Evolutionary conservation across 148 eudicot species (phyloP).

Genomic region (Amaranthus cruentus): DNA sequence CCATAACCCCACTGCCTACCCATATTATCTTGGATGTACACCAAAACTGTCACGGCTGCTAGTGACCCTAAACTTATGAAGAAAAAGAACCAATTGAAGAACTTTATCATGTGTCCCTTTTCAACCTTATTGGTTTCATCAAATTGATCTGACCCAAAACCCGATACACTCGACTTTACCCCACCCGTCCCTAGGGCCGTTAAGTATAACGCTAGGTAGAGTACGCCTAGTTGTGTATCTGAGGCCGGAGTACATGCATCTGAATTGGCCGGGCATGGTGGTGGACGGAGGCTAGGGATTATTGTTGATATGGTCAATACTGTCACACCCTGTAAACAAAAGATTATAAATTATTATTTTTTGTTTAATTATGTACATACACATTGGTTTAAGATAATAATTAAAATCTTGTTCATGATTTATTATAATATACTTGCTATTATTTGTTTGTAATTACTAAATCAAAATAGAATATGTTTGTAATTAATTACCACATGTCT

Average conservation of each 20-base stretch:
- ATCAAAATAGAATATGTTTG: too few relatives aligned
- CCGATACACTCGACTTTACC: constrained; percentile 61
- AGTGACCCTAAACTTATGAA: constrained; percentile 50
- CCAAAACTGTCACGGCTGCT: constrained; percentile 45
- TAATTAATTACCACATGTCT: too few relatives aligned
- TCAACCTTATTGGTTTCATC: constrained; percentile 48
- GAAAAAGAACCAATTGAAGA: constrained; percentile 70
- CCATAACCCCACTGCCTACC: constrained; percentile 56
- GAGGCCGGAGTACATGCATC: constrained; percentile 24
- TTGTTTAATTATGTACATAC: neutral
- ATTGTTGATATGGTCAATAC: constrained; percentile 34
- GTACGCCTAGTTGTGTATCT: constrained; percentile 30
- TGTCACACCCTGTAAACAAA: constrained; percentile 29
- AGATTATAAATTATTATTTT: neutral
- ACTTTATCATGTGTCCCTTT: constrained; percentile 36
- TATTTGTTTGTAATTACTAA: too few relatives aligned
- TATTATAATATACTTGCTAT: too few relatives aligned
- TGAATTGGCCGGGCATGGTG: constrained; percentile 14
- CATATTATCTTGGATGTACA: constrained; percentile 50
- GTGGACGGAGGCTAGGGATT: constrained; percentile 39
- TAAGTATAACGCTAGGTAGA: constrained; percentile 49
- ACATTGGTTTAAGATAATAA: too few relatives aligned
- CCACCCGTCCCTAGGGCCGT: constrained; percentile 76
- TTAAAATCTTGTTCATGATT: too few relatives aligned
- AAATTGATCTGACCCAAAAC: constrained; percentile 66